phyloP scores from a whole-genome alignment of 148 eudicot genomes.

The Chenopodium berlandieri region DNA sequence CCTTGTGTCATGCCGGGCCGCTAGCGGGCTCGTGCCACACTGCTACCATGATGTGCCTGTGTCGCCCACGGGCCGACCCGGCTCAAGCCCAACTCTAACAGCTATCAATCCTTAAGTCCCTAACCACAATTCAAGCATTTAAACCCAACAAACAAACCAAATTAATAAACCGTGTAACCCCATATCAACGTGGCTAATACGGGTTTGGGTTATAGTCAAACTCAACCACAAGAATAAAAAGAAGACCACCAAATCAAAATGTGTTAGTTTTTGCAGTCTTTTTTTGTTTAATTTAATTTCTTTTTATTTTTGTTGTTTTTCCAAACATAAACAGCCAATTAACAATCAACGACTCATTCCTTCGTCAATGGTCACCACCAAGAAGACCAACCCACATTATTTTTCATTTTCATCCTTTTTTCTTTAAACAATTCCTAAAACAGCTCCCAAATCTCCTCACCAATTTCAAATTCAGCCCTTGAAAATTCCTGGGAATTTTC shows the following conservation, averaged over 20 bases:
- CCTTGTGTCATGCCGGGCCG: too few species aligned
- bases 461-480: too few species aligned
- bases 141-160: neutral
- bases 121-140: neutral
- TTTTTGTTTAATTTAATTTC: too few species aligned
- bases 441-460: neutral
- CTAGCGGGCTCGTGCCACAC: too few species aligned
- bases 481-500: neutral
- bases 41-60: too few species aligned
- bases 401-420: neutral
- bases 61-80: too few species aligned
- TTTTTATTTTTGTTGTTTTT: neutral
- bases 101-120: too few species aligned
- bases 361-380: neutral
- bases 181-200: neutral
- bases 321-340: neutral
- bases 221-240: neutral
- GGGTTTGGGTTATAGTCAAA: slow-evolving; percentile 1
- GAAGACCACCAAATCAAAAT: neutral
- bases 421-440: neutral
- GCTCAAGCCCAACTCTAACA: too few species aligned
- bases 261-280: neutral
- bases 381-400: neutral
- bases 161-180: too few species aligned
- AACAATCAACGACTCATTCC: neutral